A percentile compares a stretch with the other conserved stretches of the same genome.
Conservation (phyloP, 2,329 filamentous ascomycete species). For the Pyrenophora seminiperda region DNA sequence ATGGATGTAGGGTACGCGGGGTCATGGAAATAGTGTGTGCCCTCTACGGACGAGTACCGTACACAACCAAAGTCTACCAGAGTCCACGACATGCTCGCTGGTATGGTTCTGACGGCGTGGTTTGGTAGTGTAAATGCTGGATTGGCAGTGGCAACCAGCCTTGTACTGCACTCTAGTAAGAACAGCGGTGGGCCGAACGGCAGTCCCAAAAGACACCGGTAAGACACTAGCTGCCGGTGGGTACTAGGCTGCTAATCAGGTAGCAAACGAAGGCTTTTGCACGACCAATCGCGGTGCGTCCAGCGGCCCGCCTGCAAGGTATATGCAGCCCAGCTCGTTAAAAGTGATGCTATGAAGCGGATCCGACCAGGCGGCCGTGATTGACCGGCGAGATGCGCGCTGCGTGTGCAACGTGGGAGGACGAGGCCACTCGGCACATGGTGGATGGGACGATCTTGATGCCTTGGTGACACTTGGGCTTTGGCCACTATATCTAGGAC, state of each 20-base stretch:
- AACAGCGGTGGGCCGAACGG: constrained; percentile 16
- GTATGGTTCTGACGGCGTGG: not conserved
- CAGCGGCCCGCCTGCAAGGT: constrained; percentile 21
- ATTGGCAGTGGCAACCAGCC: constrained; percentile 10
- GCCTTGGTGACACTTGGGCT: constrained; percentile 3
- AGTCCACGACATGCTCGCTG: constrained; percentile 36
- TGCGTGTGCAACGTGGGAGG: constrained; percentile 1
- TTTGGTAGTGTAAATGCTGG: constrained; percentile 1
- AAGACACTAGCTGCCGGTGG: constrained; percentile 18
- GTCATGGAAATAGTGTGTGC: constrained; percentile 42
- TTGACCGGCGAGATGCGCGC: constrained; percentile 12
- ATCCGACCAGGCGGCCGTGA: constrained; percentile 12
- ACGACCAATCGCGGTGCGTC: constrained; percentile 17
- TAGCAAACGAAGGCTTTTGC: constrained; percentile 9
- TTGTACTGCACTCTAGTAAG: constrained; percentile 10
- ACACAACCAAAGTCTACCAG: constrained; percentile 36
- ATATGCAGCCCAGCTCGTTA: constrained; percentile 18
- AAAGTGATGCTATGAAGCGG: constrained; percentile 9
- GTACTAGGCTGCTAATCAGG: constrained; percentile 21
- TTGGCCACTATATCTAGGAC: not conserved
- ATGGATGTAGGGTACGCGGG: constrained; percentile 32
- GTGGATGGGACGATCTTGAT: not conserved
- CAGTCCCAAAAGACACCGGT: constrained; percentile 21
- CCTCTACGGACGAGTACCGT: constrained; percentile 37
- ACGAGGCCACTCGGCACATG: constrained; percentile 10